phyloP scores from a whole-genome alignment of 768 basidiomycete genomes.

The Boletus eberwhitei region DNA sequence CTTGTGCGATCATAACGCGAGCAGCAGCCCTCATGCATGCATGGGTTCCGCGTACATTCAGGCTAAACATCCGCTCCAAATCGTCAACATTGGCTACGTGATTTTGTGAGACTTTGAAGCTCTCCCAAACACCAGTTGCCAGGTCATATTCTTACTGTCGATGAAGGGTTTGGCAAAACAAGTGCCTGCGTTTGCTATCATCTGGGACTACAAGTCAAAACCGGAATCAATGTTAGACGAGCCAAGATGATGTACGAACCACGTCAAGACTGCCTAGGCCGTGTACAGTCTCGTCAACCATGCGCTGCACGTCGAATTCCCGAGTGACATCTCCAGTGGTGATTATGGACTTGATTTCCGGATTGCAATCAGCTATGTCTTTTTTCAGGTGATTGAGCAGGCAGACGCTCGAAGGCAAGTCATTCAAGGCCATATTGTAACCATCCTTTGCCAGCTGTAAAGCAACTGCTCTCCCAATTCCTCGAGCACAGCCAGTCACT shows the following conservation, averaged over 20 bases:
- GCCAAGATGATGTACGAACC: neutral
- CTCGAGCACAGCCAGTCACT: conserved; percentile 1
- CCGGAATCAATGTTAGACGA: neutral
- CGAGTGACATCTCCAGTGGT: neutral
- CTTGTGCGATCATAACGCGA: conserved; percentile 42
- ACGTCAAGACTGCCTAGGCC: neutral
- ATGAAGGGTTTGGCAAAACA: neutral
- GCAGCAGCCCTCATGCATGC: conserved; percentile 43
- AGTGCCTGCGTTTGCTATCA: neutral
- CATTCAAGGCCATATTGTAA: neutral
- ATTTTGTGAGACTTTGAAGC: neutral
- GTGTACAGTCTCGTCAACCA: neutral
- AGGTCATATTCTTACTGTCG: neutral
- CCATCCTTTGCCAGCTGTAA: neutral
- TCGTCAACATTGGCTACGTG: conserved; percentile 5
- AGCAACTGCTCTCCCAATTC: neutral
- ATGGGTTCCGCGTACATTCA: conserved; percentile 38
- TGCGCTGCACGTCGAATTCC: neutral
- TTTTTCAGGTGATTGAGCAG: neutral
- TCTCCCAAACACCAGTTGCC: no score
- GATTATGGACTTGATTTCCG: neutral
- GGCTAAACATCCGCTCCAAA: conserved; percentile 29
- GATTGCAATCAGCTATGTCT: neutral
- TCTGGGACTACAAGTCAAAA: neutral
- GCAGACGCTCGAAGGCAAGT: neutral